Conservation (phyloP, 805 yeast genomes). For the Myxozyma neotropica region DNA sequence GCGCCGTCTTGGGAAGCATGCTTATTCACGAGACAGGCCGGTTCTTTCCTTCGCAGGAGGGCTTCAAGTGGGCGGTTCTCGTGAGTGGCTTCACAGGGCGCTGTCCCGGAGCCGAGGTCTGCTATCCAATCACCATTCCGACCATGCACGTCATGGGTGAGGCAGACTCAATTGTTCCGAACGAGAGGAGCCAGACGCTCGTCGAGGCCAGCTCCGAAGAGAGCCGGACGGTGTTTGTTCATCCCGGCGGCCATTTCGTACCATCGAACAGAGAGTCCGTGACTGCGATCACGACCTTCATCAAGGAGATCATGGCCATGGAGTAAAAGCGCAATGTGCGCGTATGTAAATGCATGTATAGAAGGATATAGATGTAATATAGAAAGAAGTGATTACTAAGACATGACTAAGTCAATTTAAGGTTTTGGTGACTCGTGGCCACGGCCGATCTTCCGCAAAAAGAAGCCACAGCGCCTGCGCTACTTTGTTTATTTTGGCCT, state of each 20-base stretch:
- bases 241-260: slow-evolving; percentile 96
- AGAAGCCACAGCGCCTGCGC: too few species aligned
- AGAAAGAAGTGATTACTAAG: neutral
- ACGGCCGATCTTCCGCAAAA: too few species aligned
- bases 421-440: too few species aligned
- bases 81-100: slow-evolving; percentile 61
- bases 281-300: slow-evolving; percentile 40
- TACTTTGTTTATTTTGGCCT: neutral
- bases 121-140: slow-evolving; percentile 44
- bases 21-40: slow-evolving; percentile 61
- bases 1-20: slow-evolving; percentile 82
- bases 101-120: slow-evolving; percentile 39
- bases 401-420: too few species aligned
- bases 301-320: slow-evolving; percentile 15
- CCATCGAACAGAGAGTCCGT: slow-evolving; percentile 74
- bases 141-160: slow-evolving; percentile 84
- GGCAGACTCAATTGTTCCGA: slow-evolving; percentile 80
- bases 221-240: slow-evolving; percentile 57
- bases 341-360: neutral
- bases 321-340: neutral
- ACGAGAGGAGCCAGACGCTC: slow-evolving; percentile 64
- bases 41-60: slow-evolving; percentile 53
- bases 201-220: slow-evolving; percentile 54
- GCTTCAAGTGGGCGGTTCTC: slow-evolving; percentile 69
- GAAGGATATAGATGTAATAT: neutral